Percentiles rank a stretch among this genome's conserved stretches.
Evolutionary conservation across 768 basidiomycete genomes (phyloP).

Genomic region (Hypholoma sublateritium): DNA sequence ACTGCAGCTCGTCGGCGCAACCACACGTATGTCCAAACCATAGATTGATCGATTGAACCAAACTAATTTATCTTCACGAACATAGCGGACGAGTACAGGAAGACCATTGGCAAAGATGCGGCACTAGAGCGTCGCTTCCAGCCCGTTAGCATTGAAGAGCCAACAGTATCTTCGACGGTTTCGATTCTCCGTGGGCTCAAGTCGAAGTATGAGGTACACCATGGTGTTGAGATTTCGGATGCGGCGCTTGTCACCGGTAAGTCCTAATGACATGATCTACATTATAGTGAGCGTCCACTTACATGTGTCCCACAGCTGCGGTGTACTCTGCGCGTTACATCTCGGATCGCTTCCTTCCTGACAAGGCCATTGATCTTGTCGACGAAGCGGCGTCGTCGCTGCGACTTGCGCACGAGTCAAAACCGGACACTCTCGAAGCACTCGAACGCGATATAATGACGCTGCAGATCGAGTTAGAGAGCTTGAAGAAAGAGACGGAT

Average conservation of each 20-base stretch:
- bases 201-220: constrained; percentile 85
- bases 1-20: constrained; percentile 86
- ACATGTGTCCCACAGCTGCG: constrained; percentile 50
- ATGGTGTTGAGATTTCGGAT: constrained; percentile 91
- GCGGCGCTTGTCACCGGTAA: constrained; percentile 81
- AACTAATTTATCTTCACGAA: neutral
- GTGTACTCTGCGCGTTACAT: constrained; percentile 85
- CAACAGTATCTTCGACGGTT: constrained; percentile 80
- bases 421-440: constrained; percentile 81
- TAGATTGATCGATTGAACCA: neutral
- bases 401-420: constrained; percentile 84
- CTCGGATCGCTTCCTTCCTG: constrained; percentile 84
- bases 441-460: constrained; percentile 85
- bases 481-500: constrained; percentile 85
- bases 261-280: constrained; percentile 10
- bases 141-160: constrained; percentile 86
- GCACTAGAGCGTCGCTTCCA: constrained; percentile 92
- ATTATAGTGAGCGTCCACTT: neutral
- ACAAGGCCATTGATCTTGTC: constrained; percentile 90
- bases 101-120: constrained; percentile 90
- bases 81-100: constrained; percentile 82
- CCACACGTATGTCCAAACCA: constrained; percentile 60
- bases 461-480: constrained; percentile 86
- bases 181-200: constrained; percentile 88
- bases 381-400: constrained; percentile 92